These are phyloP conservation scores for Iris macrosiphon DNA, from an alignment of 106 monocot species.

Conservation along the genomic window DNA sequence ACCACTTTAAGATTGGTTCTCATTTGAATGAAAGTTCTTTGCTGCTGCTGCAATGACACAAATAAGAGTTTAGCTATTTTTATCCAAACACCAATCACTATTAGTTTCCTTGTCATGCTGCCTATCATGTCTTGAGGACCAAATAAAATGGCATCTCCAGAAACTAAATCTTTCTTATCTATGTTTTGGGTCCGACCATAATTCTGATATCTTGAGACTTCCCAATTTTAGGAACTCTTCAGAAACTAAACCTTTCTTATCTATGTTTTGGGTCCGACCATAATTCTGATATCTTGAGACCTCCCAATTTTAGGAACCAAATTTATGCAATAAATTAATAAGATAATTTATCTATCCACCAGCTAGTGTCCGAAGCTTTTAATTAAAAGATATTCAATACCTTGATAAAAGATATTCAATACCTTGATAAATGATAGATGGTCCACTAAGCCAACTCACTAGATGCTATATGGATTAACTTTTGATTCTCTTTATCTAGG, in stretches of 20 bases:
- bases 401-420: too few relatives aligned
- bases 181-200: neutral
- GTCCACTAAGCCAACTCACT: too few relatives aligned
- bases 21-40: slow-evolving; percentile 92
- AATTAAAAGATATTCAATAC: too few relatives aligned
- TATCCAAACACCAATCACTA: neutral
- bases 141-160: too few relatives aligned
- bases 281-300: neutral
- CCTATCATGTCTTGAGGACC: too few relatives aligned
- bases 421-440: too few relatives aligned
- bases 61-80: neutral
- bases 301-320: neutral
- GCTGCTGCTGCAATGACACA: slow-evolving; percentile 41
- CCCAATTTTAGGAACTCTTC: neutral
- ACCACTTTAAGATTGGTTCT: slow-evolving; percentile 88
- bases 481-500: too few relatives aligned
- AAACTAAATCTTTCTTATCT: neutral
- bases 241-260: neutral
- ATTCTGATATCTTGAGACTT: neutral
- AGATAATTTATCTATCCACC: too few relatives aligned
- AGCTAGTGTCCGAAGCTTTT: too few relatives aligned
- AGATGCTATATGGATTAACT: too few relatives aligned
- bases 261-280: neutral
- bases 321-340: too few relatives aligned
- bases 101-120: neutral